Percentiles rank a stretch among this genome's conserved stretches.
Evolutionary conservation across 257 asterid species (phyloP).

Genomic region (Salvia miltiorrhiza): DNA sequence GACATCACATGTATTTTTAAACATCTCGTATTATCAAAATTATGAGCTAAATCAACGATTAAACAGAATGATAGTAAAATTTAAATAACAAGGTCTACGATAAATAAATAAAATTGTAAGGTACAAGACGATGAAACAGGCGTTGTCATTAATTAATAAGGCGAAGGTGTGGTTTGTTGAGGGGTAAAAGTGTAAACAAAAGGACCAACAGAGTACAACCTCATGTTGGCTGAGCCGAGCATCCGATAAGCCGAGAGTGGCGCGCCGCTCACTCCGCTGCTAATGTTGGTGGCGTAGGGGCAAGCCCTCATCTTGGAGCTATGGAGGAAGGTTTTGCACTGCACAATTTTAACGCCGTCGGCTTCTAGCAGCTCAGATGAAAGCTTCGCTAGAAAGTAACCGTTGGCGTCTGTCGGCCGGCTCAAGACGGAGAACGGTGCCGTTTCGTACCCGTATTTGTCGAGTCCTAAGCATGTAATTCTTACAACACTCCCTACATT

Average conservation of each 20-base stretch:
- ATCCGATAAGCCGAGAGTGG: conserved; percentile 31
- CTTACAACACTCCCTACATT: conserved; percentile 44
- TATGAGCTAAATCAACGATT: too few species aligned
- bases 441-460: conserved; percentile 49
- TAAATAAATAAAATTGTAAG: background rate
- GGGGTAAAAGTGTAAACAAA: conserved; percentile 27
- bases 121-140: background rate
- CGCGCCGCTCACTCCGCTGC: conserved; percentile 35
- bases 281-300: conserved; percentile 29
- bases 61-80: too few species aligned
- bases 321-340: conserved; percentile 58
- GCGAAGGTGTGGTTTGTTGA: background rate
- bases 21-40: too few species aligned
- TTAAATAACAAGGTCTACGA: too few species aligned
- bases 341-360: conserved; percentile 30
- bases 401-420: conserved; percentile 43
- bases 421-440: conserved; percentile 52
- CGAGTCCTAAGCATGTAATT: conserved; percentile 47
- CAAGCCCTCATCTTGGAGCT: conserved; percentile 36
- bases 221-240: conserved; percentile 24
- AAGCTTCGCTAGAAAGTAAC: conserved; percentile 49
- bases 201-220: conserved; percentile 46
- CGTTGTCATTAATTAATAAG: too few species aligned
- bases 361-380: conserved; percentile 27
- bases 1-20: too few species aligned